Conservation (phyloP, 805 yeast genomes). For the Metschnikowia gruessii region DNA sequence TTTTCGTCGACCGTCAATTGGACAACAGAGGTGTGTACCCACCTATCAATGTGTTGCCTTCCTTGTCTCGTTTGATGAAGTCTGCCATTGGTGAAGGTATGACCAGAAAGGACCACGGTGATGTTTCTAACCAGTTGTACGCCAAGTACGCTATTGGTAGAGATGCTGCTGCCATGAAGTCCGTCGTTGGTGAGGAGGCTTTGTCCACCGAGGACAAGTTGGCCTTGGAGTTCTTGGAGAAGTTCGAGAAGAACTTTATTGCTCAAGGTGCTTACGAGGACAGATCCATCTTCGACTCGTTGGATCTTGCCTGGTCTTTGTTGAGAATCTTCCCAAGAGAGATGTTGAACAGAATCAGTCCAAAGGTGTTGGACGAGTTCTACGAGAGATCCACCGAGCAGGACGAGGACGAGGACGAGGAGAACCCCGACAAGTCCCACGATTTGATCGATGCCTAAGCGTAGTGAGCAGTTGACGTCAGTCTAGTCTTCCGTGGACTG, state of each 20-base stretch:
- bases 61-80: slow-evolving; percentile 97
- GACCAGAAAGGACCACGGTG: slow-evolving; percentile 99
- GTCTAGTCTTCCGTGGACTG: not conserved
- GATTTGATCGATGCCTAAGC: slow-evolving; percentile 43
- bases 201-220: slow-evolving; percentile 95
- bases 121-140: slow-evolving; percentile 96
- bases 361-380: slow-evolving; percentile 92
- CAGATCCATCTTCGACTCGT: slow-evolving; percentile 89
- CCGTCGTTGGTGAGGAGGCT: slow-evolving; percentile 99
- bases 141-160: slow-evolving; percentile 99
- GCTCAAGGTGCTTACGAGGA: slow-evolving; percentile 96
- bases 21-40: slow-evolving; percentile 97
- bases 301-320: slow-evolving; percentile 97
- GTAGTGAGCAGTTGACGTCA: not conserved
- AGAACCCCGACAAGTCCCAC: slow-evolving; percentile 37
- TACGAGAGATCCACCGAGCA: slow-evolving; percentile 84
- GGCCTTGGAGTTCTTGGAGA: slow-evolving; percentile 95
- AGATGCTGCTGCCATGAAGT: slow-evolving; percentile 99
- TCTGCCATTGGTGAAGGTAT: slow-evolving; percentile 99
- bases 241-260: slow-evolving; percentile 94
- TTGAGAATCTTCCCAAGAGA: slow-evolving; percentile 99
- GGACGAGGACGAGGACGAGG: slow-evolving; percentile 49
- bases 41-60: slow-evolving; percentile 97
- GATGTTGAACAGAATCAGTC: slow-evolving; percentile 96
- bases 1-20: slow-evolving; percentile 93